Evolutionary conservation across 1,284 basidiomycete species (phyloP), one percentile per base, ranked within the genome.

Genomic region (Apiotrichum porosum): DNA sequence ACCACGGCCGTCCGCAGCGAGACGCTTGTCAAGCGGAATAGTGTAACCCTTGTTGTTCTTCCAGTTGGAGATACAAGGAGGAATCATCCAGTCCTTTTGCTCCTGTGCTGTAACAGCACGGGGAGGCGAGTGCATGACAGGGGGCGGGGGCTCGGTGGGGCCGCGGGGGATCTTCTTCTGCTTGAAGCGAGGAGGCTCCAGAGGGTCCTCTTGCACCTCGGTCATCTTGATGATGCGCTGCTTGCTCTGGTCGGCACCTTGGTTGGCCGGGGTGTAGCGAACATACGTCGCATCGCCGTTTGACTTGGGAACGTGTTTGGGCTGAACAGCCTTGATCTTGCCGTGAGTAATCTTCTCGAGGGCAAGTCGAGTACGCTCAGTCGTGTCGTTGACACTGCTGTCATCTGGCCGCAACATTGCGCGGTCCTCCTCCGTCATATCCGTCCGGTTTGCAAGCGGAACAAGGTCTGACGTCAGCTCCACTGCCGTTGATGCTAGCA

Each of bases 11-110:
- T 98, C 94, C 12, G 95, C 94, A 18, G 95, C 95, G 40, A 99
- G 79, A 62, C 95, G 89, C 76, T 99, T 98, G 73, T 98, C 95
- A 21, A 98, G 80, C 23, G 95, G 93, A 61, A 98, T 97, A 6
- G 94, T 98, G 75, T 94, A 98, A 80, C 95, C 95, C 75, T 97
- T 97, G 83, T 98, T 97, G 79, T 99, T 99, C 79, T 99, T 99
- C 95, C 95, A 99, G 76, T 98, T 99, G 28, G 92, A 97, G 56
- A 99, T 97, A 73, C 92, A 97, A 15, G 95, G 95, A 4, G 95
- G 95, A 47, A 99, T 97, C 92, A 97, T 97, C 95, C 95, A 97
- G 65, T 97, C 94, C 74, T 97, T 97, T 75, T 97, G 94, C 69
- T 98, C 95, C 52, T 91, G 87, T 4, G 89, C 88, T 0, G 94